Base-by-base conservation (phyloP, 2,329 filamentous ascomycete species). In the Talaromyces sp. region DNA sequence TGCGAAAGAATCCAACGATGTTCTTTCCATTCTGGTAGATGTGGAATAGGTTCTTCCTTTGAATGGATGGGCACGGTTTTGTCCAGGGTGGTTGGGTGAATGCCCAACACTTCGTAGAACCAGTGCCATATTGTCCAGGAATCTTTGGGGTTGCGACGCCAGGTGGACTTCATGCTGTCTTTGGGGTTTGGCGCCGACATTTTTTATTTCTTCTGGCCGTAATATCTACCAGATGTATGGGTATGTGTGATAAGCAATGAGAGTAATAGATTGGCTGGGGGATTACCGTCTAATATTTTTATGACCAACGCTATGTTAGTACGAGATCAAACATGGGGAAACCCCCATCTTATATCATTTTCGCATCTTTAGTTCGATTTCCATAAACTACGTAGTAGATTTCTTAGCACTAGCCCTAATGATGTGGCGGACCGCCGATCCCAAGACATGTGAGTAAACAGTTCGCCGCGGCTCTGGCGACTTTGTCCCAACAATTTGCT, bases 11-110 rank as follows among this genome's bases (percentile, higher is more conserved):
- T 73, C 77, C 77, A 81, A 7, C 69, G 65, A 66, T 79, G 74
- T 13, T 70, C 64, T 33, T 71, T 70, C 66, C 66, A 72, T 11
- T 77, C 69, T 0, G 75, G 66, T 5, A 79, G 61, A 59, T 76
- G 70, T 0, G 77, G 78, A 13, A 80, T 69, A n/a, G 74, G 73
- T 33, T 81, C 78, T 1, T 69, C 71, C 66, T 81, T 81, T 3
- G 67, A 33, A 67, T 78, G 75, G 1, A 77, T 69, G 1, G 78
- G 78, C 0, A 76, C 68, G 1, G 69, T 58, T 31, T 70, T 68
- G 50, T 75, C 67, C 19, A 73, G 68, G 13, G 66, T 62, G 1
- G 68, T 54, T 0, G 70, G 71, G 35, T 76, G 68, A 1, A 69
- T 60, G 35, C 67, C 67, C 3, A 76, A 56, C 0, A 70, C 39